Evolutionary conservation across 352 stramenopile species (phyloP).

Genomic region (Peronospora farinosa): DNA sequence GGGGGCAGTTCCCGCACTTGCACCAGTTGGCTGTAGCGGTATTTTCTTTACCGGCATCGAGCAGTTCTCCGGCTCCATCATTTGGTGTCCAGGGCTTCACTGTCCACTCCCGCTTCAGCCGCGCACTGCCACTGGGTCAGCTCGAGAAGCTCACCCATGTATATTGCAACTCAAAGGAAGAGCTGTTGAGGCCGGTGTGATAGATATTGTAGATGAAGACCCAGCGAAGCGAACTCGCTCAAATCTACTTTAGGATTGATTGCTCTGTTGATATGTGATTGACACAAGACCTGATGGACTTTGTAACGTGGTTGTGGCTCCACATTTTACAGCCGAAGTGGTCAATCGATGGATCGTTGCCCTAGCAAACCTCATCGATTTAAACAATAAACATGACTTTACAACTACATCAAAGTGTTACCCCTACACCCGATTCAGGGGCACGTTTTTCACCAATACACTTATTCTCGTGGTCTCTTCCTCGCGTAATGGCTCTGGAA

Average conservation of each 20-base stretch:
- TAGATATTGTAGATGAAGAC: constrained; percentile 8
- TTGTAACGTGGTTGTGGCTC: too few species aligned
- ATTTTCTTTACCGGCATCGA: constrained; percentile 50
- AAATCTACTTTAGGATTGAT: too few species aligned
- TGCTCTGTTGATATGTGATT: too few species aligned
- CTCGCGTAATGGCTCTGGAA: constrained; percentile 20
- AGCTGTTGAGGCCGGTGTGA: background rate
- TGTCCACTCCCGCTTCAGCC: constrained; percentile 42
- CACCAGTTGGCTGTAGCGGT: constrained; percentile 52
- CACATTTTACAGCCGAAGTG: too few species aligned
- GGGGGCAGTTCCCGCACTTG: constrained; percentile 45
- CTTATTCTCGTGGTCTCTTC: constrained; percentile 1
- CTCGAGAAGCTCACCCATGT: constrained; percentile 57
- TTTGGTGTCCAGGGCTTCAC: constrained; percentile 30
- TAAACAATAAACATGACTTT: background rate
- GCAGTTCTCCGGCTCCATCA: constrained; percentile 26
- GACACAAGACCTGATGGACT: too few species aligned
- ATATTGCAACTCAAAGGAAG: constrained; percentile 45
- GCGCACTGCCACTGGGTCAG: constrained; percentile 34
- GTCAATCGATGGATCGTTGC: too few species aligned
- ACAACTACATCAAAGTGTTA: background rate
- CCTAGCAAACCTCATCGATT: too few species aligned
- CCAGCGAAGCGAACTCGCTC: too few species aligned
- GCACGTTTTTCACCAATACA: background rate
- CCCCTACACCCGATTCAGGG: too few species aligned